These are phyloP conservation scores for Lentinula novae-zelandiae DNA, from an alignment of 1,284 basidiomycete species.

Conservation along the genomic window DNA sequence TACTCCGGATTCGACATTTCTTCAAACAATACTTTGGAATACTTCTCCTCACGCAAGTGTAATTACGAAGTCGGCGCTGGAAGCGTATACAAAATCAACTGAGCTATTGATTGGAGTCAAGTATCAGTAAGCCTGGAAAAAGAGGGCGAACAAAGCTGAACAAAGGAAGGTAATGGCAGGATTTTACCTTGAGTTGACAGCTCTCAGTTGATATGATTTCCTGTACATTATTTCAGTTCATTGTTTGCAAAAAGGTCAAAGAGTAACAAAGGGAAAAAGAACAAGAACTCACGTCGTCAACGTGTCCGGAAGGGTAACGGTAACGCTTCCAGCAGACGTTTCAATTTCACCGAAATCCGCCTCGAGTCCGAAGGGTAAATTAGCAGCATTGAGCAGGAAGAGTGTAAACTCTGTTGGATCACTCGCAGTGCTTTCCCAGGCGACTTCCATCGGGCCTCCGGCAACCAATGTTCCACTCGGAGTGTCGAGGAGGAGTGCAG, in stretches of 20 bases:
- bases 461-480: background rate
- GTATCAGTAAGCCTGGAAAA: background rate
- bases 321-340: conserved; percentile 3
- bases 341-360: conserved; percentile 12
- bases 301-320: conserved; percentile 1
- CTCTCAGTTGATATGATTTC: conserved; percentile 8
- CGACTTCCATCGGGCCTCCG: conserved; percentile 7
- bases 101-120: background rate
- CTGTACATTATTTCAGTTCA: background rate
- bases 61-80: conserved; percentile 1
- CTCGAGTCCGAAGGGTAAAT: conserved; percentile 11
- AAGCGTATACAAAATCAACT: conserved; percentile 6
- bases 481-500: background rate
- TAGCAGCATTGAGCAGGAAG: conserved; percentile 8
- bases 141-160: background rate
- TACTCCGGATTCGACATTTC: too few species aligned
- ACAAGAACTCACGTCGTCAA: conserved; percentile 5
- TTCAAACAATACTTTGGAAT: too few species aligned
- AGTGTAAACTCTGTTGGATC: conserved; percentile 11
- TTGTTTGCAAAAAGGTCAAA: background rate
- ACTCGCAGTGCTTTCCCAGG: conserved; percentile 10
- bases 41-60: background rate
- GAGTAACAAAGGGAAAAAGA: background rate
- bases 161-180: too few species aligned
- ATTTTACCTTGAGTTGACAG: conserved; percentile 11